Conservation (phyloP, 169 alveolate species). For the Cyclospora cayetanensis region DNA sequence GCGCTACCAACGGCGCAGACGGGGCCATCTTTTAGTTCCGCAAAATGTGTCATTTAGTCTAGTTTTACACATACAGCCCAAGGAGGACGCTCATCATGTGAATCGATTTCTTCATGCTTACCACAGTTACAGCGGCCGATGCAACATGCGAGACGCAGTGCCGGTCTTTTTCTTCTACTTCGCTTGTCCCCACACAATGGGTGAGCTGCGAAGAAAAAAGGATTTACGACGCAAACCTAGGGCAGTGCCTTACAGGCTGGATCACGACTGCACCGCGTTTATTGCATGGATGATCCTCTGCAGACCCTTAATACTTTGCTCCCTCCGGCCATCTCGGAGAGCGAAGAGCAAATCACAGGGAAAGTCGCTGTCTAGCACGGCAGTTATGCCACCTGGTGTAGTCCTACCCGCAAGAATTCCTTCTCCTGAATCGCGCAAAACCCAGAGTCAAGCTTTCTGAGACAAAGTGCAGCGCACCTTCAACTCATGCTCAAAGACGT, state of each 20-base stretch:
- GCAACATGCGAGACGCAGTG: neutral
- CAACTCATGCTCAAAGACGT: no score
- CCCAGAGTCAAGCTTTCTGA: no score
- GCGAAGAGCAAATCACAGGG: slow-evolving; percentile 25
- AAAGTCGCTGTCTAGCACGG: neutral
- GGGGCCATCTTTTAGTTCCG: neutral
- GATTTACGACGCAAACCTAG: neutral
- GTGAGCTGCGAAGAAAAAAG: neutral
- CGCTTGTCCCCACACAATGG: neutral
- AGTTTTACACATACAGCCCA: no score
- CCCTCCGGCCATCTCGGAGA: neutral
- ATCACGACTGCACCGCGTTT: slow-evolving; percentile 5
- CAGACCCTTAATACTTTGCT: slow-evolving; percentile 19
- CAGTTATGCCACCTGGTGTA: slow-evolving; percentile 25
- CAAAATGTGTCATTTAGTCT: neutral
- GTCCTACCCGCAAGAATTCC: slow-evolving; percentile 8
- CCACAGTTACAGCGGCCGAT: no score
- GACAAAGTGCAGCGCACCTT: no score
- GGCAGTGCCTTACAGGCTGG: neutral
- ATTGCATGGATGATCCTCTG: slow-evolving; percentile 40
- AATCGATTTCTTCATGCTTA: no score
- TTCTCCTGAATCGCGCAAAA: neutral
- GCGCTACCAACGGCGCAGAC: neutral
- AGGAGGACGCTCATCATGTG: no score
- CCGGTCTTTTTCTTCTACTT: neutral